phyloP scores from a whole-genome alignment of 2,329 filamentous ascomycete species.

The Colletotrichum euphorbiae region DNA sequence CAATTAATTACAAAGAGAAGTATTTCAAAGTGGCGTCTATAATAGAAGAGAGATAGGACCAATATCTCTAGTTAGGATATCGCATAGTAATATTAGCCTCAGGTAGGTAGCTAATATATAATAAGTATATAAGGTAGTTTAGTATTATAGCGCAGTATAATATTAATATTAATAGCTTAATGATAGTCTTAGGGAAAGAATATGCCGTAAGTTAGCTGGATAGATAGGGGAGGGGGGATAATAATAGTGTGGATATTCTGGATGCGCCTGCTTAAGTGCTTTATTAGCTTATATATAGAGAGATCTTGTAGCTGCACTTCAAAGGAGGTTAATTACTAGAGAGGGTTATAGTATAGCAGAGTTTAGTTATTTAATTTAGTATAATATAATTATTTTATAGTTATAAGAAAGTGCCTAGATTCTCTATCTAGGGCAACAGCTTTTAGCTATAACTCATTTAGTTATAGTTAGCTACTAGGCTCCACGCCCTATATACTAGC shows the following conservation, averaged over 20 bases:
- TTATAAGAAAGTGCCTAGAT: too few relatives aligned
- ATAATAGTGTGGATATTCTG: background rate
- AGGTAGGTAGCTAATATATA: conserved; percentile 60
- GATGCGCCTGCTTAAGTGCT: background rate
- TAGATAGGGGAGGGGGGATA: background rate
- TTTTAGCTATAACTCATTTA: too few relatives aligned
- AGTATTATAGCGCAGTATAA: conserved; percentile 53
- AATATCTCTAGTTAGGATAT: conserved; percentile 69
- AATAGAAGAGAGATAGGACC: conserved; percentile 65
- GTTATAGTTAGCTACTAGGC: too few relatives aligned
- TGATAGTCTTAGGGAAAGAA: background rate
- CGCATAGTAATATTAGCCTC: conserved; percentile 52
- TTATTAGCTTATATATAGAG: background rate
- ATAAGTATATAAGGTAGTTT: conserved; percentile 53
- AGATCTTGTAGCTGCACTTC: background rate
- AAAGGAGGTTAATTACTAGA: background rate
- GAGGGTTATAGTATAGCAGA: background rate
- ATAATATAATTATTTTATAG: too few relatives aligned
- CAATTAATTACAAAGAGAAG: conserved; percentile 74
- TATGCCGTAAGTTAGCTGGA: background rate
- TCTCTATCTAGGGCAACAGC: too few relatives aligned
- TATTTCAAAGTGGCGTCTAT: conserved; percentile 72
- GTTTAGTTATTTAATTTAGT: background rate
- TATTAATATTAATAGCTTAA: conserved; percentile 8
- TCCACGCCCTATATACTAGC: too few relatives aligned